Conservation (phyloP, 2,329 filamentous ascomycete species). For the Aspergillus tamarii region DNA sequence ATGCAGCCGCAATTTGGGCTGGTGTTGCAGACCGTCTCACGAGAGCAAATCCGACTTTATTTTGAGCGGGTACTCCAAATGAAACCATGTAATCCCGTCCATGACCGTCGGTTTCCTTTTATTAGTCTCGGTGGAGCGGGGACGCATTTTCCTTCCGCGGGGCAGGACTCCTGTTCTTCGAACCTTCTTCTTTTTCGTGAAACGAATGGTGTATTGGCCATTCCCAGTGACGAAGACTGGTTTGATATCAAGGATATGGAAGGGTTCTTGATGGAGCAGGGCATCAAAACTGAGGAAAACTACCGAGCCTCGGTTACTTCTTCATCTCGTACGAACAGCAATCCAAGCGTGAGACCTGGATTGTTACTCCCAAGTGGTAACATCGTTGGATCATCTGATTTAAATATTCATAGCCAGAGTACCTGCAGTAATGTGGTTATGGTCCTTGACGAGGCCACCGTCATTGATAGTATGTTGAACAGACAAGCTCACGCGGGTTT, state of each 20-base stretch:
- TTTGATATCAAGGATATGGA: background rate
- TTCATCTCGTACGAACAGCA: background rate
- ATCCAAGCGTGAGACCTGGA: background rate
- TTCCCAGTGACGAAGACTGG: slow-evolving; percentile 3
- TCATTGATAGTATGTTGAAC: background rate
- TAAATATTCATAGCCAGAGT: background rate
- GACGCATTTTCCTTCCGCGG: background rate
- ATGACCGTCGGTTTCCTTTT: background rate
- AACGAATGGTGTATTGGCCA: background rate
- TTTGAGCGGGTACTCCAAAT: background rate
- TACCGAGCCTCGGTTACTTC: background rate
- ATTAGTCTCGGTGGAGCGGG: background rate
- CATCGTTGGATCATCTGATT: background rate
- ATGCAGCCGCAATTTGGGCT: slow-evolving; percentile 2
- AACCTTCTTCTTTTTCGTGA: background rate
- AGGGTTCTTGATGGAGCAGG: background rate
- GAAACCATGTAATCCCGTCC: background rate
- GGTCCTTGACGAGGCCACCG: background rate
- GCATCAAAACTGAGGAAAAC: background rate
- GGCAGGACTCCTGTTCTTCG: background rate
- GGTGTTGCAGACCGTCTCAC: background rate
- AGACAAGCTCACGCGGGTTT: too few relatives aligned
- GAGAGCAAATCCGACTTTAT: background rate
- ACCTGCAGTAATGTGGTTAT: background rate
- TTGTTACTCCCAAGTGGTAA: background rate